Evolutionary conservation across 495 filamentous ascomycete species (phyloP).

Genomic region (Annulohypoxylon bovei): DNA sequence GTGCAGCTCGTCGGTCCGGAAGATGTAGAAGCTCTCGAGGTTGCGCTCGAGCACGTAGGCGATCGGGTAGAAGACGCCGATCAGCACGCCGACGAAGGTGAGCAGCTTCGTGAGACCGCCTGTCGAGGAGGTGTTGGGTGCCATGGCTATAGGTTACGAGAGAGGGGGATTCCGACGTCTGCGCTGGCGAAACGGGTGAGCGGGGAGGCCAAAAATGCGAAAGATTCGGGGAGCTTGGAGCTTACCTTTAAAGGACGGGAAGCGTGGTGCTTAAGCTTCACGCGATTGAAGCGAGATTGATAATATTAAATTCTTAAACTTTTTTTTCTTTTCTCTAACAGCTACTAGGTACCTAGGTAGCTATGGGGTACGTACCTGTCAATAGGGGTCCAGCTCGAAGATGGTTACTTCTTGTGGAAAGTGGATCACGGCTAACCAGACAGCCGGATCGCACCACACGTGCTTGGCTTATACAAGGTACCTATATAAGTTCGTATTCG

Average conservation of each 20-base stretch:
- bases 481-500: neutral
- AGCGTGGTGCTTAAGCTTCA: neutral
- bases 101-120: constrained; percentile 53
- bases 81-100: constrained; percentile 67
- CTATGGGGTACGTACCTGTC: constrained; percentile 8
- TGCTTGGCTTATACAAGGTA: neutral
- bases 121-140: constrained; percentile 19
- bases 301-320: neutral
- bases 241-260: neutral
- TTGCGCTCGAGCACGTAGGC: constrained; percentile 72
- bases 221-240: too few relatives aligned
- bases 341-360: too few relatives aligned
- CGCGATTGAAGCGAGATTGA: constrained; percentile 9
- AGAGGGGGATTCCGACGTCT: neutral
- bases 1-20: constrained; percentile 72
- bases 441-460: constrained; percentile 36
- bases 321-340: neutral
- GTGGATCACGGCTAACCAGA: constrained; percentile 29
- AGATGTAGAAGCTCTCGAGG: constrained; percentile 81
- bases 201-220: neutral
- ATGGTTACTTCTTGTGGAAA: neutral
- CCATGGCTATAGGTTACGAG: constrained; percentile 24
- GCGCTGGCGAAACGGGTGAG: neutral
- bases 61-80: constrained; percentile 67
- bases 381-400: constrained; percentile 29